These are phyloP conservation scores for Sporisorium scitamineum DNA, from an alignment of 1,284 basidiomycete genomes.

Conservation along the genomic window DNA sequence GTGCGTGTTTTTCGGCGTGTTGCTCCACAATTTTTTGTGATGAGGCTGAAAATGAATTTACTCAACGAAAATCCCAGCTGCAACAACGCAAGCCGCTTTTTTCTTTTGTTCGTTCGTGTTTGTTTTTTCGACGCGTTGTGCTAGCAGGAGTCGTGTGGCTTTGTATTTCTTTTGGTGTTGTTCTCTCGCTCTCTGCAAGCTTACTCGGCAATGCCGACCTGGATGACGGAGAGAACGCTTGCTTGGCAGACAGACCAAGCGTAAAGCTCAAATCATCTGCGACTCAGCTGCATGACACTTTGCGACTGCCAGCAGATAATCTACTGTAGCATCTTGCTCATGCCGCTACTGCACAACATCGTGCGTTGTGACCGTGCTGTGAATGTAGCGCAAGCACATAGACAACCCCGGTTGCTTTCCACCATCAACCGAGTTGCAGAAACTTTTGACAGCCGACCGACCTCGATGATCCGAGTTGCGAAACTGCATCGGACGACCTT, in stretches of 20 bases:
- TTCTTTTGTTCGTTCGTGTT: background rate
- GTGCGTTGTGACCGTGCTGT: background rate
- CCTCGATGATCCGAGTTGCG: too few relatives aligned
- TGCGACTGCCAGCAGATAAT: background rate
- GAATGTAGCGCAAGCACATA: background rate
- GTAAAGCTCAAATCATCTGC: background rate
- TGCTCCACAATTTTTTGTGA: conserved; percentile 7
- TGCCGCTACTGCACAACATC: background rate
- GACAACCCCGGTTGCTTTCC: background rate
- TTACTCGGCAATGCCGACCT: conserved; percentile 3
- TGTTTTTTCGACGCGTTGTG: conserved; percentile 9
- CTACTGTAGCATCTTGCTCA: background rate
- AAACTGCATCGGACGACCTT: conserved; percentile 1
- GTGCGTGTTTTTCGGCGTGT: conserved; percentile 3
- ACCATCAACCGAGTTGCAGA: background rate
- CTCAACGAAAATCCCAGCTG: background rate
- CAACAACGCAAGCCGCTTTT: background rate
- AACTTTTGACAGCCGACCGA: too few relatives aligned
- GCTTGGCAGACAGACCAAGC: conserved; percentile 2
- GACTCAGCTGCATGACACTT: conserved; percentile 1
- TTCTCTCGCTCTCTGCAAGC: background rate
- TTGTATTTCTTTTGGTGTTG: background rate
- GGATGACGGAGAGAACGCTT: background rate
- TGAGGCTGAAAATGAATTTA: conserved; percentile 3
- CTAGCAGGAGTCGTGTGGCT: background rate